Conservation (phyloP, 768 basidiomycete genomes). For the Suillus tomentosus region DNA sequence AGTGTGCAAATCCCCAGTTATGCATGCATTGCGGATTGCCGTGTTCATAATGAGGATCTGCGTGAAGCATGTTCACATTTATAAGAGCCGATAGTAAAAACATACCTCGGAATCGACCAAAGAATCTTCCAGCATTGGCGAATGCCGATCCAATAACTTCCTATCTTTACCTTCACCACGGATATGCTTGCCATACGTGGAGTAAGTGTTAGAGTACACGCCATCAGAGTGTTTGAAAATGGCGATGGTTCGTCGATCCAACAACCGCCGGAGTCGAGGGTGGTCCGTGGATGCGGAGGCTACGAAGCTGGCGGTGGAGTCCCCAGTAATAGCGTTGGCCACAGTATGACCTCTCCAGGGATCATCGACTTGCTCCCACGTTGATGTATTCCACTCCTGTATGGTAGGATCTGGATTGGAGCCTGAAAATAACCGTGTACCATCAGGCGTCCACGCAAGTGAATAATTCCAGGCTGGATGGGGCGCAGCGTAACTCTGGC, state of each 20-base stretch:
- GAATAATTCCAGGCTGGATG: neutral
- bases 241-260: neutral
- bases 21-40: neutral
- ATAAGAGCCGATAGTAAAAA: neutral
- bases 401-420: neutral
- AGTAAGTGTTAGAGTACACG: neutral
- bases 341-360: no score
- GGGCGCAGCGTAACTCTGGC: no score
- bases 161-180: neutral
- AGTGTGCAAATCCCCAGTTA: neutral
- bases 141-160: neutral
- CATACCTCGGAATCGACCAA: neutral
- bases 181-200: neutral
- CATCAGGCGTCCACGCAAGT: neutral
- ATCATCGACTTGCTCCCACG: no score
- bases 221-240: neutral
- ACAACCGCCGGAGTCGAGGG: neutral
- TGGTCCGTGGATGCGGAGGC: neutral
- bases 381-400: neutral
- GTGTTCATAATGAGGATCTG: neutral
- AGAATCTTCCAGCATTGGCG: neutral
- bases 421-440: neutral
- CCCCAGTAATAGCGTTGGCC: neutral
- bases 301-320: neutral
- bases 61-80: neutral